These are phyloP conservation scores for Pseudoperonospora humuli DNA, from an alignment of 352 stramenopile genomes.

Conservation along the genomic window DNA sequence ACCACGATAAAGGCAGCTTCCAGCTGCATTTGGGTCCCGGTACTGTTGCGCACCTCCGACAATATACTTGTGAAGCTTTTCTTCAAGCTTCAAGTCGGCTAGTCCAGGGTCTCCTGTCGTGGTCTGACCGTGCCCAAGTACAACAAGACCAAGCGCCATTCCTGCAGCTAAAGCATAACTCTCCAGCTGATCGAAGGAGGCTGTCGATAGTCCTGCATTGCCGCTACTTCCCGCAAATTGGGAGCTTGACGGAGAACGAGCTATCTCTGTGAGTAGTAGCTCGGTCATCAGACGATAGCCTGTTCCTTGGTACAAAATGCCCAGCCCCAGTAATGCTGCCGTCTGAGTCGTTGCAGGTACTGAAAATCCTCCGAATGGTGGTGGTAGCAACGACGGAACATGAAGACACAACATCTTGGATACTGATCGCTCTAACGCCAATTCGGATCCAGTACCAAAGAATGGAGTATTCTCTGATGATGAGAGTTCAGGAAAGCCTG, in stretches of 20 bases:
- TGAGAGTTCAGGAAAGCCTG: slow-evolving; percentile 16
- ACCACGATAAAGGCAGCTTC: slow-evolving; percentile 64
- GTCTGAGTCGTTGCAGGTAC: slow-evolving; percentile 92
- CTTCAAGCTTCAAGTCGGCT: slow-evolving; percentile 94
- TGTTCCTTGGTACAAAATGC: slow-evolving; percentile 93
- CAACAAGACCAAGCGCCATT: slow-evolving; percentile 93
- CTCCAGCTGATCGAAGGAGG: slow-evolving; percentile 87
- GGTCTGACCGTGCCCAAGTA: slow-evolving; percentile 74
- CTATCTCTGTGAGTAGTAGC: slow-evolving; percentile 95
- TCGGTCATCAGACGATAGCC: slow-evolving; percentile 97
- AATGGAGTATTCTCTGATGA: slow-evolving; percentile 28
- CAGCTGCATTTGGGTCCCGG: slow-evolving; percentile 33
- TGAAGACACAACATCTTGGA: slow-evolving; percentile 98
- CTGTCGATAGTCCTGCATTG: slow-evolving; percentile 36
- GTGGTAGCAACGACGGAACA: slow-evolving; percentile 92
- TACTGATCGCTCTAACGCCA: slow-evolving; percentile 80
- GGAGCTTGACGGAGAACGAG: slow-evolving; percentile 65
- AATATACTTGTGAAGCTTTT: slow-evolving; percentile 94
- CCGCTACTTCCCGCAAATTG: slow-evolving; percentile 51
- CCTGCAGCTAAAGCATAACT: slow-evolving; percentile 89
- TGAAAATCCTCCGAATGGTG: slow-evolving; percentile 93
- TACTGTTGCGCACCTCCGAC: slow-evolving; percentile 66
- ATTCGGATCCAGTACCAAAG: slow-evolving; percentile 37
- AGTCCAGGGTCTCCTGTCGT: slow-evolving; percentile 82
- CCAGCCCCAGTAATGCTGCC: slow-evolving; percentile 92